Evolutionary conservation across 306 rosid species (phyloP), one percentile per base, ranked within the genome.

Genomic region (Cicer chorassanicum): DNA sequence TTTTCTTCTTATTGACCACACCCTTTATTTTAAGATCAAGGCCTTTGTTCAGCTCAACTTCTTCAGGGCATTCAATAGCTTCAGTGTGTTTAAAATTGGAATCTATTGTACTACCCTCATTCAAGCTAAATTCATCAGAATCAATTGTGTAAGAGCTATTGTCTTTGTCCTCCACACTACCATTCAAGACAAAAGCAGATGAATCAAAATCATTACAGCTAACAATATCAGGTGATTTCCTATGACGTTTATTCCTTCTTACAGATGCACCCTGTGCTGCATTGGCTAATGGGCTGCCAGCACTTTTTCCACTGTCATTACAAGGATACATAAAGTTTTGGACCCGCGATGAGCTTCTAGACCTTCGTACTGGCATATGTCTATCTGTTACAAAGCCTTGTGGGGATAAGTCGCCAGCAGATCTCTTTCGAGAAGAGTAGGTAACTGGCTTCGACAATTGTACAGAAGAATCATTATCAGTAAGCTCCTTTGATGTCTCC

Each of bases 51-150:
- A 86, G 80, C 82, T 84, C 87, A 68, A 77, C 82, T 68, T 88
- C 87, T 66, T 89, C 88, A 69, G 86, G 66, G 71, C 83, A 93
- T 70, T 87, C 90, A 73, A 72, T 74, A 54, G 89, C 74, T 74
- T 84, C 94, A 8, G 80, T 65, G 48, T 72, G 87, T 16, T 84
- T 88, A 84, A 84, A 88, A 50, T 82, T 85, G 56, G 96, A 91
- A 82, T 93, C 96, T 18, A 83, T 87, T 39, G 88, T 80, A 72
- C 95, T 86, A 8, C 95, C 88, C 68, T 91, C 96, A 49, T 93
- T 89, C 59, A 85, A 74, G 81, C 98, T 91, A 75, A 77, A 75
- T 19, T 89, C 60, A 66, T 87, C 96, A 56, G 97, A 93, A 70
- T 91, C 97, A 46, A 84, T 87, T 54, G 97, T 88, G 43, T 70